Evolutionary conservation across 2,329 filamentous ascomycete genomes (phyloP).

Genomic region (Penicillium sp.): DNA sequence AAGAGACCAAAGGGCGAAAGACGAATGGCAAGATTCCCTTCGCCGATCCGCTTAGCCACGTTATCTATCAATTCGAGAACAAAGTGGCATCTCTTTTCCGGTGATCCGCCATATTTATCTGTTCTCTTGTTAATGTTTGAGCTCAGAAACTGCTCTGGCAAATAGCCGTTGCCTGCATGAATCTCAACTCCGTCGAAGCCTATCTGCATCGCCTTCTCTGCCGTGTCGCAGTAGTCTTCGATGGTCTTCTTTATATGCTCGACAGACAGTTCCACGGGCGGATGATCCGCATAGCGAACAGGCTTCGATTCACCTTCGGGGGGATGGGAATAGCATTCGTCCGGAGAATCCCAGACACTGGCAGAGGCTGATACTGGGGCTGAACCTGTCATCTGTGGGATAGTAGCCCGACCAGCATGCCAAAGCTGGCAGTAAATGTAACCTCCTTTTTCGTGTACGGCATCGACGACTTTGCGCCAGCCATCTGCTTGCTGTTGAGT

Average conservation of each 20-base stretch:
- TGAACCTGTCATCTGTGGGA: constrained; percentile 38
- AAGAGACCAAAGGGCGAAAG: constrained; percentile 50
- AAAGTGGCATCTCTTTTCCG: constrained; percentile 54
- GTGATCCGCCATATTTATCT: constrained; percentile 49
- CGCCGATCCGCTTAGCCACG: constrained; percentile 43
- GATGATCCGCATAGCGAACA: constrained; percentile 41
- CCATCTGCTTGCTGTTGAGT: constrained; percentile 41
- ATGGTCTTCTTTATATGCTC: constrained; percentile 45
- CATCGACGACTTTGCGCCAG: constrained; percentile 51
- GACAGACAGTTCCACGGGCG: constrained; percentile 43
- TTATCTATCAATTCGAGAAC: constrained; percentile 52
- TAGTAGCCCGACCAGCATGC: constrained; percentile 48
- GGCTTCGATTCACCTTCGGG: constrained; percentile 32
- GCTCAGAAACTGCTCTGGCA: constrained; percentile 52
- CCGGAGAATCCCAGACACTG: constrained; percentile 44
- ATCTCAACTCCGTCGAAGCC: constrained; percentile 55
- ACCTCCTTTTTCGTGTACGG: constrained; percentile 49
- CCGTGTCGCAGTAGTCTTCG: constrained; percentile 42
- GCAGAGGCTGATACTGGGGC: constrained; percentile 39
- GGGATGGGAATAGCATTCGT: constrained; percentile 40
- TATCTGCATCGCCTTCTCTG: constrained; percentile 50
- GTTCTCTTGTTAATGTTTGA: constrained; percentile 48
- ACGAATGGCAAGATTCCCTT: constrained; percentile 45
- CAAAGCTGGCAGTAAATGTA: constrained; percentile 41
- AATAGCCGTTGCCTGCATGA: constrained; percentile 49